Base-by-base conservation (phyloP, 2,329 filamentous ascomycete species). In the Apiospora sp. region DNA sequence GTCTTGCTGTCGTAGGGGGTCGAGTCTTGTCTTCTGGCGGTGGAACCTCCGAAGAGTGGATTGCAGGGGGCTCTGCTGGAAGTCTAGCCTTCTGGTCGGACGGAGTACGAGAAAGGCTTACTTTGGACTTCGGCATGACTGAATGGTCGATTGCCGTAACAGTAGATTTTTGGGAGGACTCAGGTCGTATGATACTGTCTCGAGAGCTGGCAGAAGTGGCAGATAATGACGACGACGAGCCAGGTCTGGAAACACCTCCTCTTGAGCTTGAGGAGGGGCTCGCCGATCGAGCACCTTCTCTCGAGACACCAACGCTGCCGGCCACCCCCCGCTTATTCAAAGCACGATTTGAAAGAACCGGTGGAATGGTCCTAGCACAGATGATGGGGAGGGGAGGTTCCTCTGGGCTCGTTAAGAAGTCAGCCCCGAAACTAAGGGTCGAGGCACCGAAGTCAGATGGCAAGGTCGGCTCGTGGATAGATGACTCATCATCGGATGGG, bases 381-480 rank as follows among this genome's bases (percentile, higher is more conserved):
- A n/a, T 13, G 30, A 22, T 7, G 19, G 58, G 58, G 41, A 64
- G 58, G 14, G 19, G 58, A 64, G 58, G 58, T 22, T 41, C 34
- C 58, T 64, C 58, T 64, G 58, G 58, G n/a, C 58, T n/a, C 58
- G n/a, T 64, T 14, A 64, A 37, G 2, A 64, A 24, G 34, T 34
- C n/a, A 19, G 8, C 19, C 10, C 34, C 34, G 4, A 64, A 12
- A 22, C 58, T 64, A 22, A 64, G 34, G 58, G 34, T 41, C 19
- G 58, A 64, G 4, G 58, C 22, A 13, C 58, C 58, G 12, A 64
- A 64, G 16, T 64, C 58, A 41, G 58, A 64, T 64, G 58, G 58
- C 19, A 64, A 41, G 3, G 4, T n/a, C n/a, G 58, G 58, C 58
- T n/a, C 34, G 19, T 41, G 34, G 34, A 13, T 64, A 16, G 58